phyloP scores from a whole-genome alignment of 805 yeast genomes.

The Cyberlindnera mycetangii region DNA sequence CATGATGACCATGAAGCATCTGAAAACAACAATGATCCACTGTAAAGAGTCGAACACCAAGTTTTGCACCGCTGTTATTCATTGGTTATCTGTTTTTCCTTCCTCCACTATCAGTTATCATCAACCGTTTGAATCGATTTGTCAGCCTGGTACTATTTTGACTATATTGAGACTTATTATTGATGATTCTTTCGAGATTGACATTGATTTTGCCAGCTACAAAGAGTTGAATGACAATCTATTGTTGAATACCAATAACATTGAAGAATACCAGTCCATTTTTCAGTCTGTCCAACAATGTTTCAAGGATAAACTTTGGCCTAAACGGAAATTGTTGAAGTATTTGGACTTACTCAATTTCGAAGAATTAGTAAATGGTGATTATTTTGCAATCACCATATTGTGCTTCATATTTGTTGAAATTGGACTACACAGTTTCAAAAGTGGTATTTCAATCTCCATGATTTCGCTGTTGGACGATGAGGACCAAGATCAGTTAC shows the following conservation, averaged over 20 bases:
- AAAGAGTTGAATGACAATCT: neutral
- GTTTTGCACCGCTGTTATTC: constrained; percentile 11
- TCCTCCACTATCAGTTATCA: constrained; percentile 5
- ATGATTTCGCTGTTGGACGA: constrained; percentile 14
- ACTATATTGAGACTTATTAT: constrained; percentile 7
- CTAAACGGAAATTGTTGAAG: constrained; percentile 10
- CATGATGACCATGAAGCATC: neutral
- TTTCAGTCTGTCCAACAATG: constrained; percentile 4
- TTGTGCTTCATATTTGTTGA: constrained; percentile 20
- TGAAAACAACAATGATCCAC: too few species aligned
- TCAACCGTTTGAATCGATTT: constrained; percentile 19
- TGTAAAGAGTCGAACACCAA: constrained; percentile 3
- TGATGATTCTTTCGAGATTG: constrained; percentile 7
- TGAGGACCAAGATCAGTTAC: constrained; percentile 15
- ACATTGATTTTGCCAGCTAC: neutral
- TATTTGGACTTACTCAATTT: constrained; percentile 10
- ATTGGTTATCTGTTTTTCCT: constrained; percentile 17
- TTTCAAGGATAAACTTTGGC: constrained; percentile 6
- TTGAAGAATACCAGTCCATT: constrained; percentile 6
- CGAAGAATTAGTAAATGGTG: constrained; percentile 10
- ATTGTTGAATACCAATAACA: neutral
- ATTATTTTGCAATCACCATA: constrained; percentile 10
- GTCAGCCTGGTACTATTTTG: constrained; percentile 26
- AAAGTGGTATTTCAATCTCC: constrained; percentile 14
- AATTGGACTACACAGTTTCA: constrained; percentile 20